Percentiles rank a stretch among this genome's conserved stretches.
Evolutionary conservation across 1,139 yeast species (phyloP).

Genomic region (Lodderomyces theae): DNA sequence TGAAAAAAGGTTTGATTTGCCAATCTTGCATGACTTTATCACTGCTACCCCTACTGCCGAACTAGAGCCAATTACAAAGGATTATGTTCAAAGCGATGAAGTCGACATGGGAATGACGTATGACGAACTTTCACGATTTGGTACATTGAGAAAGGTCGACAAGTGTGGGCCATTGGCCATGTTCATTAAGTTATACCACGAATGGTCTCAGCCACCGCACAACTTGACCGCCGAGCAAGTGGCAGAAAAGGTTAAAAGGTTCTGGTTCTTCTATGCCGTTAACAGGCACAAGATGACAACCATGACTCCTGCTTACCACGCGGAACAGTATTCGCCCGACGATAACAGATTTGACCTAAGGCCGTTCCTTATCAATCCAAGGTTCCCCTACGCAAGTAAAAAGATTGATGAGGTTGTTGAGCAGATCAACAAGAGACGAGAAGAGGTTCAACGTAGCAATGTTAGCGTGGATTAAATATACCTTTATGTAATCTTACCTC

Average conservation of each 20-base stretch:
- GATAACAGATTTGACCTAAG: conserved; percentile 94
- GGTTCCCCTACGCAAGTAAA: conserved; percentile 85
- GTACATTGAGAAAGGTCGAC: conserved; percentile 85
- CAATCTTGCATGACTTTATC: conserved; percentile 72
- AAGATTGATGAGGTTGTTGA: conserved; percentile 78
- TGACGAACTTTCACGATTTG: conserved; percentile 87
- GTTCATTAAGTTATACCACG: conserved; percentile 85
- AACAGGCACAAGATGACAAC: conserved; percentile 97
- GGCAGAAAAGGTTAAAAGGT: conserved; percentile 87
- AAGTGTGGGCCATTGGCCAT: conserved; percentile 95
- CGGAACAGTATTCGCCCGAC: conserved; percentile 97
- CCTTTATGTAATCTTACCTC: conserved; percentile 37
- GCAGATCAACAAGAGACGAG: conserved; percentile 41
- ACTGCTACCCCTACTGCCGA: conserved; percentile 97
- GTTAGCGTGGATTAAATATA: conserved; percentile 30
- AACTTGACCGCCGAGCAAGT: conserved; percentile 76
- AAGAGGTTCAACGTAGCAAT: conserved; percentile 23
- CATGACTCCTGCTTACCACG: conserved; percentile 94
- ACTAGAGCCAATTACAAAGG: conserved; percentile 88
- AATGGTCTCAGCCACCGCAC: conserved; percentile 75
- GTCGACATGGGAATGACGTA: conserved; percentile 98
- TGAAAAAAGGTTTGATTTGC: conserved; percentile 61
- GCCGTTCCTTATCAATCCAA: conserved; percentile 90
- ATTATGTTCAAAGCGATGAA: conserved; percentile 93
- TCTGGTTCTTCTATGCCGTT: conserved; percentile 89